phyloP scores from a whole-genome alignment of 495 filamentous ascomycete species.

The Ramalina intermedia region DNA sequence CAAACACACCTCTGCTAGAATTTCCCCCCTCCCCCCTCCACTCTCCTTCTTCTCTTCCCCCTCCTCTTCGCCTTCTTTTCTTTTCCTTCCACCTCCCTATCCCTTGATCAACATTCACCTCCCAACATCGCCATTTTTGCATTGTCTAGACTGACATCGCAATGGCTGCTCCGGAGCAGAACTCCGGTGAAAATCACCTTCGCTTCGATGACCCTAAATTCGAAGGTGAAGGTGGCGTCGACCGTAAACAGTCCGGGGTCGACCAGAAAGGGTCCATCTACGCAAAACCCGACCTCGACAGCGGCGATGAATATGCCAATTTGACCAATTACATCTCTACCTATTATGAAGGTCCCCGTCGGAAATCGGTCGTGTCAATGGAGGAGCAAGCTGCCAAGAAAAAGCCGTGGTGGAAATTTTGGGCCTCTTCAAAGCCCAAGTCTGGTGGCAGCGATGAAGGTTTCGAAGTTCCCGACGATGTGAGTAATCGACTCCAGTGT shows the following conservation, averaged over 20 bases:
- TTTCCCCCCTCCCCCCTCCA: conserved; percentile 6
- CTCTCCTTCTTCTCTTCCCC: background rate
- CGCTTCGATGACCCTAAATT: conserved; percentile 13
- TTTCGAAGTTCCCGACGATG: conserved; percentile 48
- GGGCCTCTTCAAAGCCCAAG: conserved; percentile 30
- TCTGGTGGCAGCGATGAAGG: conserved; percentile 21
- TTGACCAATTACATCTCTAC: conserved; percentile 54
- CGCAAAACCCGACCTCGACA: conserved; percentile 15
- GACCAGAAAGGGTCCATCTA: conserved; percentile 12
- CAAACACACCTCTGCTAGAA: background rate
- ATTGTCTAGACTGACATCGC: conserved; percentile 6
- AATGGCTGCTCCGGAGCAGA: conserved; percentile 13
- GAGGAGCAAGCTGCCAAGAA: conserved; percentile 36
- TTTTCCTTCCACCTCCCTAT: conserved; percentile 3
- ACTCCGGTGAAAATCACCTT: conserved; percentile 10
- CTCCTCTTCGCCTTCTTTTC: conserved; percentile 1
- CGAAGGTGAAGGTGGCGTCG: conserved; percentile 8
- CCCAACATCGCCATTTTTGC: conserved; percentile 10
- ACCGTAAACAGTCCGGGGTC: conserved; percentile 6
- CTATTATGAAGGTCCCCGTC: conserved; percentile 42
- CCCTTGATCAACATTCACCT: conserved; percentile 7
- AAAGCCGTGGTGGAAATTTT: conserved; percentile 38
- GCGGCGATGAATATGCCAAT: conserved; percentile 36
- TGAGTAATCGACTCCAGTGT: background rate
- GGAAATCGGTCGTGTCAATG: conserved; percentile 32